phyloP scores from a whole-genome alignment of 768 basidiomycete species.

The Russula olivacea region DNA sequence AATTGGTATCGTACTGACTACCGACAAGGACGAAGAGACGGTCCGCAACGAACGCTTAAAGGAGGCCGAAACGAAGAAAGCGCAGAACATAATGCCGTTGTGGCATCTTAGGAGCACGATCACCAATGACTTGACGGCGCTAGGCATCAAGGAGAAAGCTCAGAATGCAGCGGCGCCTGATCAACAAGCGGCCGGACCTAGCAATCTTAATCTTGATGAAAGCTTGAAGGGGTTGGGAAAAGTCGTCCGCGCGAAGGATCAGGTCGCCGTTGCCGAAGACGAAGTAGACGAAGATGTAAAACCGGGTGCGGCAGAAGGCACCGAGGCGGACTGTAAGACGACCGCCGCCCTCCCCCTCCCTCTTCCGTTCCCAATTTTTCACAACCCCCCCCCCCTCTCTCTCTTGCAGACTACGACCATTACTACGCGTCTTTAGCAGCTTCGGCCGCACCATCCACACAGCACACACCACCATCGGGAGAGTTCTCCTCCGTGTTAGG shows the following conservation, averaged over 20 bases:
- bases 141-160: constrained; percentile 72
- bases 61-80: constrained; percentile 76
- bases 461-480: constrained; percentile 53
- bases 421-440: constrained; percentile 77
- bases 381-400: background rate
- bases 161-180: constrained; percentile 31
- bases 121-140: constrained; percentile 82
- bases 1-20: constrained; percentile 79
- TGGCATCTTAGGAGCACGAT: constrained; percentile 98
- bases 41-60: constrained; percentile 67
- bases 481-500: constrained; percentile 45
- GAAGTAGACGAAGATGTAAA: constrained; percentile 34
- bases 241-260: constrained; percentile 35
- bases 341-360: too few relatives aligned
- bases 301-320: constrained; percentile 40
- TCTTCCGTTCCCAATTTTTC: background rate
- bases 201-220: constrained; percentile 44
- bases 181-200: constrained; percentile 30
- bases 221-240: constrained; percentile 60
- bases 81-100: constrained; percentile 86
- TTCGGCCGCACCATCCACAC: constrained; percentile 50
- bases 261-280: constrained; percentile 21
- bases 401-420: constrained; percentile 62
- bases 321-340: constrained; percentile 60
- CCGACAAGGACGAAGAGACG: constrained; percentile 82